A percentile compares a stretch with the other conserved stretches of the same genome.
Conservation (phyloP, 352 stramenopile species). For the Globisporangium abappressorium region DNA sequence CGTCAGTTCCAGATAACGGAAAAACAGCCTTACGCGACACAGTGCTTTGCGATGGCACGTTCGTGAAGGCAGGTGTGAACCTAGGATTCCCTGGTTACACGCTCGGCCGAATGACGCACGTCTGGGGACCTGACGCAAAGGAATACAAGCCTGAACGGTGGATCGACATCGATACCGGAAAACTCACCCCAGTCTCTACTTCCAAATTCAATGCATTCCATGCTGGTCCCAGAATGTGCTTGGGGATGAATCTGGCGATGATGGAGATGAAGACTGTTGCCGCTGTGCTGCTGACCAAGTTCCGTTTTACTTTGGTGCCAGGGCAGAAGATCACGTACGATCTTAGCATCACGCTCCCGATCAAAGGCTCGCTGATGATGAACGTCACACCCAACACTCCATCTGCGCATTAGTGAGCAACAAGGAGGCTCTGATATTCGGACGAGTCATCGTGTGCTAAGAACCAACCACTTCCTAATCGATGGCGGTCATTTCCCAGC, state of each 20-base stretch:
- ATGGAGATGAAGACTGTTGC: too few species aligned
- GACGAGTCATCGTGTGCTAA: too few species aligned
- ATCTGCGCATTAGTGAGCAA: not conserved
- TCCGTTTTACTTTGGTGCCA: slow-evolving; percentile 27
- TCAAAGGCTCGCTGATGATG: slow-evolving; percentile 29
- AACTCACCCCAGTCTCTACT: slow-evolving; percentile 22
- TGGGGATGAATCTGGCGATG: slow-evolving; percentile 22
- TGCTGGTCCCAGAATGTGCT: slow-evolving; percentile 43
- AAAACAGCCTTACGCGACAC: slow-evolving; percentile 31
- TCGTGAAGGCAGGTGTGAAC: slow-evolving; percentile 27
- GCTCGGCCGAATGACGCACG: slow-evolving; percentile 31
- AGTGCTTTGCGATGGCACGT: slow-evolving; percentile 55
- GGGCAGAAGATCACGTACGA: slow-evolving; percentile 30
- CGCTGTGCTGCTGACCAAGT: slow-evolving; percentile 34
- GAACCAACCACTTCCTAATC: too few species aligned
- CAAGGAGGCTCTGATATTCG: too few species aligned
- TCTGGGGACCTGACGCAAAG: slow-evolving; percentile 46
- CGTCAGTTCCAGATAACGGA: slow-evolving; percentile 29
- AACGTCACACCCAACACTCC: not conserved
- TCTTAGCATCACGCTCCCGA: slow-evolving; percentile 25
- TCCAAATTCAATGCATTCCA: slow-evolving; percentile 57
- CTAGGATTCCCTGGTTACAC: slow-evolving; percentile 38
- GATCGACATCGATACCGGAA: slow-evolving; percentile 28
- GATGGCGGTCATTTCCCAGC: too few species aligned
- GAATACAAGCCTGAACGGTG: slow-evolving; percentile 54